Conservation (phyloP, 176 grass and related monocot genomes). For the Themeda triandra region DNA sequence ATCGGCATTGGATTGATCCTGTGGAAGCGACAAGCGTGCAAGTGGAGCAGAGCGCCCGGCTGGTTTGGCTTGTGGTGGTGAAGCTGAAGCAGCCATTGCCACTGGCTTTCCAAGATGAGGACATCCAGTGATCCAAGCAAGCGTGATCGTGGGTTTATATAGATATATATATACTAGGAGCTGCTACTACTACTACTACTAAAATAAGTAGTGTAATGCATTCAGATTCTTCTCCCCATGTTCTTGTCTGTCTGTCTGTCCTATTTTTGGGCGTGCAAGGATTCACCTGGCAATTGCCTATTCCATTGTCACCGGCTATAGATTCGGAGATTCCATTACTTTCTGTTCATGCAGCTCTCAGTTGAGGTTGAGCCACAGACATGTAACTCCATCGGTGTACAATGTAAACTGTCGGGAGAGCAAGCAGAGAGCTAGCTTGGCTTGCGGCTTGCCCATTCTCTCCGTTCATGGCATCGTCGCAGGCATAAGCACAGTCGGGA, state of each 20-base stretch:
- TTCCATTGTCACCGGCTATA: slow-evolving; percentile 8
- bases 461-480: neutral
- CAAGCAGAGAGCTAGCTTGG: too few relatives aligned
- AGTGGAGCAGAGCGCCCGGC: neutral
- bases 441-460: too few relatives aligned
- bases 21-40: neutral
- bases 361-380: too few relatives aligned
- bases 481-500: too few relatives aligned
- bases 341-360: neutral
- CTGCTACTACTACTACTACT: neutral
- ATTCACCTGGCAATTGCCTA: neutral
- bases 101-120: neutral
- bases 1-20: neutral
- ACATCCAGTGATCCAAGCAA: neutral
- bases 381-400: too few relatives aligned
- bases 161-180: slow-evolving; percentile 13
- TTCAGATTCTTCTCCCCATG: neutral
- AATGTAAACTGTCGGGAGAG: too few relatives aligned
- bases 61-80: neutral
- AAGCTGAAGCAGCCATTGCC: neutral
- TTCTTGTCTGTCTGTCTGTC: neutral
- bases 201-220: slow-evolving; percentile 22
- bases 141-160: slow-evolving; percentile 11
- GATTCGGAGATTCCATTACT: neutral
- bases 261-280: slow-evolving; percentile 8